Percentiles rank a stretch among this genome's conserved stretches.
These are phyloP conservation scores for Teunomyces funiuensis DNA, from an alignment of 805 yeast genomes.

Conservation along the genomic window DNA sequence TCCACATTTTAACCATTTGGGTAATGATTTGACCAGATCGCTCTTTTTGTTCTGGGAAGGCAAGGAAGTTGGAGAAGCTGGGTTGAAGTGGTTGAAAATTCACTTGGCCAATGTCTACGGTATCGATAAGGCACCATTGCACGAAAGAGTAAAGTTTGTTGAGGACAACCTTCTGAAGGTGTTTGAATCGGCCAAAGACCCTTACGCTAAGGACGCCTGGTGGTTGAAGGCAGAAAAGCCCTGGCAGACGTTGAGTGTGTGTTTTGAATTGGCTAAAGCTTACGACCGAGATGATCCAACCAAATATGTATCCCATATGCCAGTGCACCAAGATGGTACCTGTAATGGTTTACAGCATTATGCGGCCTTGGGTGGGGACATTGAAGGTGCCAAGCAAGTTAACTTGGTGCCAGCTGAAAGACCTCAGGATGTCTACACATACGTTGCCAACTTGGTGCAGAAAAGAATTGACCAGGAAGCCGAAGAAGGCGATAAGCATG, in stretches of 20 bases:
- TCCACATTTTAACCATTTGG: slow-evolving; percentile 79
- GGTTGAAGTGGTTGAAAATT: slow-evolving; percentile 72
- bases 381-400: slow-evolving; percentile 80
- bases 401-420: slow-evolving; percentile 67
- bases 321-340: slow-evolving; percentile 85
- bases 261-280: slow-evolving; percentile 66
- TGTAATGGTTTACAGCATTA: slow-evolving; percentile 86
- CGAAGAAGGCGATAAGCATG: slow-evolving; percentile 52
- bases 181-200: slow-evolving; percentile 59
- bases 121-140: slow-evolving; percentile 67
- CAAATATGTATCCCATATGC: slow-evolving; percentile 65
- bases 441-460: slow-evolving; percentile 65
- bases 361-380: slow-evolving; percentile 84
- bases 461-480: slow-evolving; percentile 55
- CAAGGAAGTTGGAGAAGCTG: slow-evolving; percentile 59
- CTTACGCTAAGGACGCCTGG: slow-evolving; percentile 57
- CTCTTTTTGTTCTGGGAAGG: slow-evolving; percentile 77
- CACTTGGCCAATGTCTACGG: slow-evolving; percentile 76
- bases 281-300: slow-evolving; percentile 61
- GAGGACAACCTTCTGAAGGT: slow-evolving; percentile 58
- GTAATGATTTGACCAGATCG: slow-evolving; percentile 75
- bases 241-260: slow-evolving; percentile 76
- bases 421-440: slow-evolving; percentile 76
- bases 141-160: slow-evolving; percentile 59
- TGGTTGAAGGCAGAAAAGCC: slow-evolving; percentile 80